Evolutionary conservation across 2,329 filamentous ascomycete genomes (phyloP).

Genomic region (Calonectria pteridis): DNA sequence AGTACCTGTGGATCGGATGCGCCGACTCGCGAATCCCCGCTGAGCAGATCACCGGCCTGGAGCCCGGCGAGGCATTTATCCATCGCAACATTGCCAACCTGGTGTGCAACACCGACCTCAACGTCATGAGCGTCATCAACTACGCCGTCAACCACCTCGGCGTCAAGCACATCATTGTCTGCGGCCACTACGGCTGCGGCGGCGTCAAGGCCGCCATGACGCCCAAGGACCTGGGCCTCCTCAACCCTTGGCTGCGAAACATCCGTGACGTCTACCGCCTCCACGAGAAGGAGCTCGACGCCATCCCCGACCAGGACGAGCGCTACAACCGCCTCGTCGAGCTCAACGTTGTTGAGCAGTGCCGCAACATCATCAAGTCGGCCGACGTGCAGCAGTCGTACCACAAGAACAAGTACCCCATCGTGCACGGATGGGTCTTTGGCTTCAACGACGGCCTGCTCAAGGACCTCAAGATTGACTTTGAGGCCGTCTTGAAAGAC

Average conservation of each 20-base stretch:
- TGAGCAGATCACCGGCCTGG: constrained; percentile 84
- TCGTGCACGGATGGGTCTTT: constrained; percentile 83
- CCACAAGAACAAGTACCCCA: constrained; percentile 71
- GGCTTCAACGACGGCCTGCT: constrained; percentile 75
- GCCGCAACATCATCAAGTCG: constrained; percentile 84
- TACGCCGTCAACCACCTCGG: constrained; percentile 86
- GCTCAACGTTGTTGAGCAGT: constrained; percentile 84
- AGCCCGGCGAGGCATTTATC: constrained; percentile 92
- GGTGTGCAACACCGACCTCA: constrained; percentile 83
- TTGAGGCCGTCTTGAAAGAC: constrained; percentile 65
- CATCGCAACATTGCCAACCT: constrained; percentile 97
- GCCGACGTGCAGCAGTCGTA: constrained; percentile 81
- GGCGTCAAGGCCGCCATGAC: constrained; percentile 82
- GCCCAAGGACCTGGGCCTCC: constrained; percentile 75
- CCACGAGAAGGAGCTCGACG: constrained; percentile 77
- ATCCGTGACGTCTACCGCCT: constrained; percentile 81
- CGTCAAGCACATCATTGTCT: constrained; percentile 85
- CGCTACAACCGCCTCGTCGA: constrained; percentile 81
- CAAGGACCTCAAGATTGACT: constrained; percentile 74
- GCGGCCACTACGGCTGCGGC: constrained; percentile 83
- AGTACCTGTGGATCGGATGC: constrained; percentile 91
- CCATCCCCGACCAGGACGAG: constrained; percentile 68
- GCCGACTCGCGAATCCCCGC: constrained; percentile 93
- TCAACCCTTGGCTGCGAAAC: constrained; percentile 81
- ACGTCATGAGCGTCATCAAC: constrained; percentile 84